Evolutionary conservation across 495 filamentous ascomycete genomes (phyloP), one percentile per base, ranked within the genome.

Genomic region (Penicillium manginii): DNA sequence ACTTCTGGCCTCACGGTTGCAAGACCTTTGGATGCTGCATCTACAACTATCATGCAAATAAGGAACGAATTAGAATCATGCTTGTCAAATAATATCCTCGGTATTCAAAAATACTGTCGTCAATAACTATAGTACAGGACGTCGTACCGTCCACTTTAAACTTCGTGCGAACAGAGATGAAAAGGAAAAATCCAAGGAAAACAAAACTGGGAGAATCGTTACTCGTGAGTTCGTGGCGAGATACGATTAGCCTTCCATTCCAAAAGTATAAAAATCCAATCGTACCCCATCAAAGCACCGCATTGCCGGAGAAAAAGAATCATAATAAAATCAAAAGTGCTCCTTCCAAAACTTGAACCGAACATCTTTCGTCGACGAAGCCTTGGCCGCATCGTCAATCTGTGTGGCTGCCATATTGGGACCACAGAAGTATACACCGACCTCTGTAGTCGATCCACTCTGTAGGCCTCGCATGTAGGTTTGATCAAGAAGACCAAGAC

Each of bases 261-360:
- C 2, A 5, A 7, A 7, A 8, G 26, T 7, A 29, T 29, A 8
- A 8, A 29, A 29, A 8, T 7, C 26, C 9, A 7, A 29, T 29
- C 26, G 26, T 29, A 29, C 26, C 26, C 0, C 26, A 29, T 52
- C 19, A 26, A 31, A 19, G 17, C 17, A 47, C 21, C 45, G 45
- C 33, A 35, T 52, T 51, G 14, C 43, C 46, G 40, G 21, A 12
- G 32, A 58, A 32, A 58, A 23, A 43, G 4, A 42, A 33, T 31
- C 21, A 50, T 54, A 56, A 39, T 5, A 8, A 43, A 54, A 43
- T 57, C 72, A 81, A 57, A 84, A 89, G 81, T 99, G 92, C 76
- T 99, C 94, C 78, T 98, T 99, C 94, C 94, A 99, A 81, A 99
- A 99, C 70, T 91, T 91, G 78, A 98, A 99, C 55, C 84, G 84